A percentile compares a stretch with the other conserved stretches of the same genome.
Conservation (phyloP, 371 early-diverging fungal species). For the Lichtheimia corymbifera region DNA sequence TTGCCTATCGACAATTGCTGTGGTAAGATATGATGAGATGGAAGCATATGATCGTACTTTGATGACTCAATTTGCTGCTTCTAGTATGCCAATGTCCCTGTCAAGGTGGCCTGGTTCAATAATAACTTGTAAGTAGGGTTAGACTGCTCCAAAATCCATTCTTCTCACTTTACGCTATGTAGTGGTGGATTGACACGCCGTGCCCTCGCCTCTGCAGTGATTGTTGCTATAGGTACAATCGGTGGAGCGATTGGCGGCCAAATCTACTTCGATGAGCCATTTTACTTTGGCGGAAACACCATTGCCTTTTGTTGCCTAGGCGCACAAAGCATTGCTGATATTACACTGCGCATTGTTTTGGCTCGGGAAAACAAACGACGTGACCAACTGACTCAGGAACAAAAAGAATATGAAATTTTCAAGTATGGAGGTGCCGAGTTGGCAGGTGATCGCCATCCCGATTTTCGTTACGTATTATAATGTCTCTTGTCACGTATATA, state of each 20-base stretch:
- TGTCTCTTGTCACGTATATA: no score
- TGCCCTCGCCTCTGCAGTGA: conserved; percentile 37
- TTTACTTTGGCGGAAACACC: conserved; percentile 16
- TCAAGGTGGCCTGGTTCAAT: conserved; percentile 43
- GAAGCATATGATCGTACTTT: no score
- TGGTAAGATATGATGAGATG: conserved; percentile 6
- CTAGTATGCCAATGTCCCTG: conserved; percentile 34
- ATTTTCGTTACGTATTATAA: conserved; percentile 36
- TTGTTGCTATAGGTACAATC: conserved; percentile 39
- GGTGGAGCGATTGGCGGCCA: conserved; percentile 44
- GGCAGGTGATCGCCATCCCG: conserved; percentile 47
- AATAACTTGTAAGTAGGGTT: conserved; percentile 31
- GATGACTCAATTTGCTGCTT: no score
- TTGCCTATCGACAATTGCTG: conserved; percentile 27
- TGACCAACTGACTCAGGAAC: conserved; percentile 19
- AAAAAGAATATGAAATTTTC: conserved; percentile 27
- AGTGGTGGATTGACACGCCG: conserved; percentile 41
- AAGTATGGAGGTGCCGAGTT: conserved; percentile 39
- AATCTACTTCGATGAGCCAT: conserved; percentile 27
- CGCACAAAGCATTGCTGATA: conserved; percentile 26
- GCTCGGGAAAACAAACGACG: conserved; percentile 33
- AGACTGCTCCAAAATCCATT: background rate
- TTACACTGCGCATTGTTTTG: conserved; percentile 24
- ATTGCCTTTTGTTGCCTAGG: conserved; percentile 23
- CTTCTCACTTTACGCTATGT: background rate